A percentile compares a stretch with the other conserved stretches of the same genome.
phyloP scores from a whole-genome alignment of 2,329 filamentous ascomycete genomes.

The Arthrobotrys entomopaga region DNA sequence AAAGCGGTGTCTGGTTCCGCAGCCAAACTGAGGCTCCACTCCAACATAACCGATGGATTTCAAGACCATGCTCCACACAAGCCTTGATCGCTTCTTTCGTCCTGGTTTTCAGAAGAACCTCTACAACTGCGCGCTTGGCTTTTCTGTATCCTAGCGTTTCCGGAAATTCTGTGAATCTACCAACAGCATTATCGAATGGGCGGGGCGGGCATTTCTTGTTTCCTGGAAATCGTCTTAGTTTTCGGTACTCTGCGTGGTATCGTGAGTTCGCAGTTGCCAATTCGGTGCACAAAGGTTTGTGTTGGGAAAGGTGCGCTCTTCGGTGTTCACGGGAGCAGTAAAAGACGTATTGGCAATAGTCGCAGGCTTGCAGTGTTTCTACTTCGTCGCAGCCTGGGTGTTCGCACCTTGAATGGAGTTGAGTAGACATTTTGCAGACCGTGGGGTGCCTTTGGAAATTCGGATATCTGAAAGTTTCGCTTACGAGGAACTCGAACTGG shows the following conservation, averaged over 20 bases:
- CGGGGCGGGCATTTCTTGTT: slow-evolving; percentile 27
- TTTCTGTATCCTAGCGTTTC: slow-evolving; percentile 31
- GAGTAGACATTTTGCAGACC: slow-evolving; percentile 12
- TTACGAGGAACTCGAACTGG: no score
- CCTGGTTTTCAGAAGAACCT: slow-evolving; percentile 18
- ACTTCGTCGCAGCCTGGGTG: slow-evolving; percentile 24
- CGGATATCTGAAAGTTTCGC: no score
- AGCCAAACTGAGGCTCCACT: slow-evolving; percentile 37
- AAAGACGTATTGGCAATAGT: slow-evolving; percentile 41
- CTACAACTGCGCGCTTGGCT: slow-evolving; percentile 22
- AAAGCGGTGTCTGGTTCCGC: slow-evolving; percentile 33
- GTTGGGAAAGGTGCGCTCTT: slow-evolving; percentile 16
- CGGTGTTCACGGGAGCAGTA: slow-evolving; percentile 36
- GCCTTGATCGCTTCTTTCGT: slow-evolving; percentile 32
- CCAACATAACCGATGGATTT: slow-evolving; percentile 35
- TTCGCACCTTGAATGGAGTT: slow-evolving; percentile 28
- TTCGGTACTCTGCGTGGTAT: slow-evolving; percentile 34
- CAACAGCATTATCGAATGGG: slow-evolving; percentile 26
- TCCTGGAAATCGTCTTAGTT: slow-evolving; percentile 23
- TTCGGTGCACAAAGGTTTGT: slow-evolving; percentile 25
- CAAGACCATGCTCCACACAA: slow-evolving; percentile 28
- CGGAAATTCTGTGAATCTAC: slow-evolving; percentile 32
- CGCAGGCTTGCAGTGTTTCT: slow-evolving; percentile 29
- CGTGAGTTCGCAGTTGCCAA: slow-evolving; percentile 21
- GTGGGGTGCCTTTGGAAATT: no score